A percentile compares a stretch with the other conserved stretches of the same genome.
These are phyloP conservation scores for Melanomma pulvis-pyrius DNA, from an alignment of 495 filamentous ascomycete species.

Conservation along the genomic window DNA sequence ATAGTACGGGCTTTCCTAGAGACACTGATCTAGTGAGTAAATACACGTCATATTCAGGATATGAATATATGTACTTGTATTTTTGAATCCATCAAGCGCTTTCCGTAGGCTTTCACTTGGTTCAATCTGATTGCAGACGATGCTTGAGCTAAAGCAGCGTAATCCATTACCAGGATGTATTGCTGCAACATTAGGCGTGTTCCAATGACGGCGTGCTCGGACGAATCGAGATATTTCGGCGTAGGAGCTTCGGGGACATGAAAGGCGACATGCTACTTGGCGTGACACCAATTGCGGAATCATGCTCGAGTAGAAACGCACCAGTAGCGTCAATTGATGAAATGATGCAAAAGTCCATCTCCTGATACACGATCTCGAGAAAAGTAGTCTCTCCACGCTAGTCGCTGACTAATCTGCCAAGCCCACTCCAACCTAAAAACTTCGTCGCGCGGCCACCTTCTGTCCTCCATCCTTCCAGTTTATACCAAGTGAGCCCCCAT, in stretches of 20 bases:
- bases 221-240: slow-evolving; percentile 50
- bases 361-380: background rate
- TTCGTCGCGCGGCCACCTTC: slow-evolving; percentile 47
- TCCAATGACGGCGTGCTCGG: slow-evolving; percentile 34
- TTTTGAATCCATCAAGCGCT: slow-evolving; percentile 19
- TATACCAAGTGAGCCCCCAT: slow-evolving; percentile 77
- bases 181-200: background rate
- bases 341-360: background rate
- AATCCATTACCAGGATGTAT: slow-evolving; percentile 22
- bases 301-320: background rate
- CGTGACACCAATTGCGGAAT: background rate
- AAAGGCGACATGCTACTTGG: background rate
- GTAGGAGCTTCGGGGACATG: slow-evolving; percentile 44
- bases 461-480: slow-evolving; percentile 95
- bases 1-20: background rate
- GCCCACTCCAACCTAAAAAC: slow-evolving; percentile 10
- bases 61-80: slow-evolving; percentile 7
- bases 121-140: background rate
- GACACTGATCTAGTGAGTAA: slow-evolving; percentile 42
- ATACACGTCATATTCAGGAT: slow-evolving; percentile 53
- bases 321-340: background rate
- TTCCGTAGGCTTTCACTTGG: slow-evolving; percentile 2
- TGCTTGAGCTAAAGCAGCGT: slow-evolving; percentile 3
- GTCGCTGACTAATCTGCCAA: slow-evolving; percentile 25
- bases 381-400: background rate